Conservation (phyloP, 148 eudicot species). For the Vaccinium myrtillus region DNA sequence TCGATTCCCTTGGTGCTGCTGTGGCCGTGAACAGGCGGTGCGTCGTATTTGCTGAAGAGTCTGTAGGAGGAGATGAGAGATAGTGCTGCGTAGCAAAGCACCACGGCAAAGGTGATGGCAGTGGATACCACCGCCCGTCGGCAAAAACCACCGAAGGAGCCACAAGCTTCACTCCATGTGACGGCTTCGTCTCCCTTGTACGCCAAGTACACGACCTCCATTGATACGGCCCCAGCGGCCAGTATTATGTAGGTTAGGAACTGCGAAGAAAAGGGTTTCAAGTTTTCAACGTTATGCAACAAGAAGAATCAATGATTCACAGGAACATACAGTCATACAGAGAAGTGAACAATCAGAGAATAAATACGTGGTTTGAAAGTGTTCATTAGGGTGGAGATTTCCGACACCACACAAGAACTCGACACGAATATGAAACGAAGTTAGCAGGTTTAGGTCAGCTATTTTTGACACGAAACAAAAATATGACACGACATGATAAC, state of each 20-base stretch:
- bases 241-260: constrained; percentile 66
- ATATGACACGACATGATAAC: too few species aligned
- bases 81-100: constrained; percentile 66
- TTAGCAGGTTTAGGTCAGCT: too few species aligned
- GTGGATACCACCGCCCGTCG: constrained; percentile 56
- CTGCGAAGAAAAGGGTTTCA: constrained; percentile 29
- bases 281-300: neutral
- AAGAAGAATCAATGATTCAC: neutral
- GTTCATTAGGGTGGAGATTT: neutral
- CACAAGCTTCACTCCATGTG: constrained; percentile 85
- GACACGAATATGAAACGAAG: too few species aligned
- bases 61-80: constrained; percentile 86
- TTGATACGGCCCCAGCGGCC: constrained; percentile 78
- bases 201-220: constrained; percentile 73
- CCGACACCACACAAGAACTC: too few species aligned
- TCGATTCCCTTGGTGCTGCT: constrained; percentile 39
- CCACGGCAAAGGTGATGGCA: constrained; percentile 53
- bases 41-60: constrained; percentile 79
- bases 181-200: constrained; percentile 69
- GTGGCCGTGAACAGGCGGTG: constrained; percentile 35
- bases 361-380: neutral
- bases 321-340: neutral
- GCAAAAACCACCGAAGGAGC: constrained; percentile 59
- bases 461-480: too few species aligned
- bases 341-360: neutral